Conservation (phyloP, 169 alveolate genomes). For the Pseudocohnilembus persalinus region DNA sequence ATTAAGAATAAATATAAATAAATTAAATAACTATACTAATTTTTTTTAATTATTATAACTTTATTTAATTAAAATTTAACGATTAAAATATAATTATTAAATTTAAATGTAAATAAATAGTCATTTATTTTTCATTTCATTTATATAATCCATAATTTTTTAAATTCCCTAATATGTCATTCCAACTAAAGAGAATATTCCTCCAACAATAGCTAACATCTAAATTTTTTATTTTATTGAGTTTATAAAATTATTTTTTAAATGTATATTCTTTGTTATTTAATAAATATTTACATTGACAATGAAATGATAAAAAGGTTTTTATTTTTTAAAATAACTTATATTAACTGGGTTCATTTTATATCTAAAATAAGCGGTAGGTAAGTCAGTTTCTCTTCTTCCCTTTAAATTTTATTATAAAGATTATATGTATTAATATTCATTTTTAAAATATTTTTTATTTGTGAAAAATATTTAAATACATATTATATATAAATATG, state of each 20-base stretch:
- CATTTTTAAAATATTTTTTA: too few relatives aligned
- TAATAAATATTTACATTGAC: background rate
- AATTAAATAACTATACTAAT: background rate
- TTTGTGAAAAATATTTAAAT: too few relatives aligned
- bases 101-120: background rate
- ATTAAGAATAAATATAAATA: too few relatives aligned
- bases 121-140: background rate
- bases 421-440: too few relatives aligned
- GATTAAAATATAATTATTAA: too few relatives aligned
- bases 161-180: background rate
- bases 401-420: background rate
- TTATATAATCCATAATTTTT: too few relatives aligned
- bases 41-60: background rate
- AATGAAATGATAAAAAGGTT: background rate
- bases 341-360: background rate
- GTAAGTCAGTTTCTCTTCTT: background rate
- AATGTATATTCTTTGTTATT: too few relatives aligned
- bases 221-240: too few relatives aligned
- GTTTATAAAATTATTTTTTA: too few relatives aligned
- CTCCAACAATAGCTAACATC: background rate
- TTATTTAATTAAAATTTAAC: too few relatives aligned
- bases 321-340: too few relatives aligned
- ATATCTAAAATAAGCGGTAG: background rate
- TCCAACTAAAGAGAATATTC: background rate
- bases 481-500: too few relatives aligned